Percentiles rank a stretch among this genome's conserved stretches.
Conservation (phyloP, 257 asterid genomes). For the Capsicum baccatum region DNA sequence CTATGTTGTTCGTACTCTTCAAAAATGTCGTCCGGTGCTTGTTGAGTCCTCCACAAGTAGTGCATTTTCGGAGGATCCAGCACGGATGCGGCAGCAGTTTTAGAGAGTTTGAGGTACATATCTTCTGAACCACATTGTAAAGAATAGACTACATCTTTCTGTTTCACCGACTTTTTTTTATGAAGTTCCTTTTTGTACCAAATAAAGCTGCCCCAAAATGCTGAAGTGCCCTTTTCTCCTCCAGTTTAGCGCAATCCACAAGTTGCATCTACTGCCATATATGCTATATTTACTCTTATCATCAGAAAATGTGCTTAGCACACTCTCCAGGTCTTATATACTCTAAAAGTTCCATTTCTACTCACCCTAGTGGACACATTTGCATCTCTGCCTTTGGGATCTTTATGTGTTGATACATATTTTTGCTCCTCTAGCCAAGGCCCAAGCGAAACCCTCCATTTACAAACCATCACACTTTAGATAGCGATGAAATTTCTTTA, state of each 20-base stretch:
- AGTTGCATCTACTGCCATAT: not conserved
- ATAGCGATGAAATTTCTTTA: not conserved
- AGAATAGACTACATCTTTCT: not conserved
- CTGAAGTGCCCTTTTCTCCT: not conserved
- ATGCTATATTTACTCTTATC: too few relatives aligned
- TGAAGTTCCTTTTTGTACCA: slow-evolving; percentile 5
- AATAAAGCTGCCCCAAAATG: not conserved
- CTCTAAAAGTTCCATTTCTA: not conserved
- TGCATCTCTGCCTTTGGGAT: not conserved
- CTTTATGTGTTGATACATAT: not conserved
- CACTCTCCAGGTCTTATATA: not conserved
- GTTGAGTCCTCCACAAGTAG: too few relatives aligned
- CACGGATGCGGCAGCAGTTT: too few relatives aligned
- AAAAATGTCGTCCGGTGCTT: too few relatives aligned
- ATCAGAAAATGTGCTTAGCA: not conserved
- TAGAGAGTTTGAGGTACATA: not conserved
- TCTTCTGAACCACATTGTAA: not conserved
- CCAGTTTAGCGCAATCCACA: not conserved
- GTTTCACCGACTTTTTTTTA: not conserved
- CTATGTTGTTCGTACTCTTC: too few relatives aligned
- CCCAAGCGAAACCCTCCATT: not conserved
- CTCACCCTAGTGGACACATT: slow-evolving; percentile 2
- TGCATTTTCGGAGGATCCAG: too few relatives aligned
- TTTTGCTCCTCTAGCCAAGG: not conserved
- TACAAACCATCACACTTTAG: not conserved